phyloP scores from a whole-genome alignment of 2,329 filamentous ascomycete species.

The Leptodontidium sp. region DNA sequence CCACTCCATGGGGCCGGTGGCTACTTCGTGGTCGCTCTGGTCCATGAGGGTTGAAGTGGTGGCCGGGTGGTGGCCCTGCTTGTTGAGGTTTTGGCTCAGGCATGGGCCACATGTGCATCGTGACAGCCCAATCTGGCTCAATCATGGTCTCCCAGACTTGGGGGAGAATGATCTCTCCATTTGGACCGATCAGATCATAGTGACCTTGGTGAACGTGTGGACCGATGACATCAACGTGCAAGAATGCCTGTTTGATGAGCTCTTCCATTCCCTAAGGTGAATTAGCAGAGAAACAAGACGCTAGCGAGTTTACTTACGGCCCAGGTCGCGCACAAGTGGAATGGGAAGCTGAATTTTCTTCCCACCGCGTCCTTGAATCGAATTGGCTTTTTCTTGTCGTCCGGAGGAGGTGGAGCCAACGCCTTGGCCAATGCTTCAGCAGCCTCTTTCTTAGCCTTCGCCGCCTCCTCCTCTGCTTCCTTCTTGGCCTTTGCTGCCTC shows the following conservation, averaged over 20 bases:
- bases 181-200: constrained; percentile 81
- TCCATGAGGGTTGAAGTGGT: constrained; percentile 26
- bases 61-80: constrained; percentile 32
- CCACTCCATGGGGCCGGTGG: constrained; percentile 29
- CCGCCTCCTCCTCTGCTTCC: constrained; percentile 44
- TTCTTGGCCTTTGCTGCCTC: constrained; percentile 57
- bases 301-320: constrained; percentile 61
- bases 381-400: constrained; percentile 68
- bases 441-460: constrained; percentile 50
- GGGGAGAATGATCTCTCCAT: constrained; percentile 84
- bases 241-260: constrained; percentile 83
- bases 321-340: constrained; percentile 85
- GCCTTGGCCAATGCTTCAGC: constrained; percentile 59
- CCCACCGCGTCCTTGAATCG: constrained; percentile 92
- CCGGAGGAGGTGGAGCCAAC: constrained; percentile 40
- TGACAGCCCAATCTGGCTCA: constrained; percentile 77
- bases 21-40: constrained; percentile 21
- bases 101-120: constrained; percentile 73
- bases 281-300: constrained; percentile 40
- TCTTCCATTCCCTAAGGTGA: constrained; percentile 78
- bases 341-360: constrained; percentile 92
- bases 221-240: constrained; percentile 79
- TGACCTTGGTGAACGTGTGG: constrained; percentile 80
- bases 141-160: constrained; percentile 84
- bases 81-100: constrained; percentile 51